Base-by-base conservation (phyloP, 1,284 basidiomycete species). In the Cutaneotrichosporon dermatis region DNA sequence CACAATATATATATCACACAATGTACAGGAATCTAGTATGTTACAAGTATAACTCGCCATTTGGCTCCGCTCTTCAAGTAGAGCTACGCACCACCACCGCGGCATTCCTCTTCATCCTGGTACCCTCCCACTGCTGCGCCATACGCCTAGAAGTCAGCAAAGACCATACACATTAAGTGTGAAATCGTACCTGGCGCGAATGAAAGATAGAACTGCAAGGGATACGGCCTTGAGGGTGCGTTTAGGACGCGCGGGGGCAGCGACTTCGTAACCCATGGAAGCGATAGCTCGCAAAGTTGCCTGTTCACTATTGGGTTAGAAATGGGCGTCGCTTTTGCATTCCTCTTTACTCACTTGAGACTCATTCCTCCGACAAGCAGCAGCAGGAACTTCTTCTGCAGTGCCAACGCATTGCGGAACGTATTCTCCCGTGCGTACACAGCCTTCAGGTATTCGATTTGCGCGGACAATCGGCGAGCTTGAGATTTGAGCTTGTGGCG, bases 371-470 rank as follows among this genome's bases (percentile, higher is more conserved):
- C 78, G 37, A 79, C 71, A 12, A 78, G 61, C 4, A 77, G 58
- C 6, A 79, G 59, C 4, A 82, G 67, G 71, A 94, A 95, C 54
- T 83, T 80, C 75, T 99, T 99, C 79, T 98, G 95, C 70, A 92
- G 87, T 4, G 83, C 81, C 49, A 98, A 80, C 66, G 88, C 87
- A 57, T 82, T 82, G n/a, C 94, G 84, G 78, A 95, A 84, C 1
- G 83, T 82, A 25, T 86, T 85, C 78, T 99, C 95, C 39, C 95
- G 83, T 1, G 85, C 88, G 76, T 88, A 94, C 72, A 92, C 92
- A 51, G 89, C 88, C 75, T 98, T 95, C 65, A 98, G 83, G 77
- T 97, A 97, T 51, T 84, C 84, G 64, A 97, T 93, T 74, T 96
- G 73, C 35, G 65, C 63, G 0, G 73, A 70, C 4, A 77, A 63